Evolutionary conservation across 2,329 filamentous ascomycete genomes (phyloP), one percentile per base, ranked within the genome.

Genomic region (Endocalyx cinctus): DNA sequence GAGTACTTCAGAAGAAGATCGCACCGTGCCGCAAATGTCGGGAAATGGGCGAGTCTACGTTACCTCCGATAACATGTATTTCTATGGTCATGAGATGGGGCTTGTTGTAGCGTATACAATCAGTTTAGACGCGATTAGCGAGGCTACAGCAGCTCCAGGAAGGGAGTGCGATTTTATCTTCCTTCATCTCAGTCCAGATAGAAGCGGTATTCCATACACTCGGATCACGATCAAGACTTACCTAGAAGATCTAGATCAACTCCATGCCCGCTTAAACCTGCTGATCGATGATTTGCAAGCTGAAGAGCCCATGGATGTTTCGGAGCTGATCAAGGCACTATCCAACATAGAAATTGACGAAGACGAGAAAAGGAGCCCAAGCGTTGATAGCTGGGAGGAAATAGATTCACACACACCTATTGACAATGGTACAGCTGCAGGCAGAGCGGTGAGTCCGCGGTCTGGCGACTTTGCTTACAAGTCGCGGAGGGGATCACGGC

Each of bases 21-120:
- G 65, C 6, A 58, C 61, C 4, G 59, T 54, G 34, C 63, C 64
- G 12, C 58, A 54, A 40, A 87, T 97, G 46, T 63, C 69, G 15
- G 73, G 74, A 13, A 74, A 74, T 35, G 75, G 92, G 1, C 79
- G 92, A 33, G 80, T 94, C 16, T 98, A 94, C 57, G 81, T 95
- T 39, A 97, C 90, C 1, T 73, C 82, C 0, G 80, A 83, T 41
- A 84, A 89, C 44, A 80, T 98, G 57, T 97, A 94, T 59, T 97
- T 98, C 55, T 98, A 96, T 62, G 94, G 89, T 49, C 85, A 97
- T 52, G 86, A 96, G 54, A 80, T 96, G 57, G 92, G 92, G 5
- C 72, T 98, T 5, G 84, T 97, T 1, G 72, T 95, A 22, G 85
- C 90, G 1, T 90, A 88, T 31, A 77, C 77, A 12, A 77, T 94